Evolutionary conservation across 1,139 yeast genomes (phyloP).

Genomic region (Saccharomyces pastorianus): DNA sequence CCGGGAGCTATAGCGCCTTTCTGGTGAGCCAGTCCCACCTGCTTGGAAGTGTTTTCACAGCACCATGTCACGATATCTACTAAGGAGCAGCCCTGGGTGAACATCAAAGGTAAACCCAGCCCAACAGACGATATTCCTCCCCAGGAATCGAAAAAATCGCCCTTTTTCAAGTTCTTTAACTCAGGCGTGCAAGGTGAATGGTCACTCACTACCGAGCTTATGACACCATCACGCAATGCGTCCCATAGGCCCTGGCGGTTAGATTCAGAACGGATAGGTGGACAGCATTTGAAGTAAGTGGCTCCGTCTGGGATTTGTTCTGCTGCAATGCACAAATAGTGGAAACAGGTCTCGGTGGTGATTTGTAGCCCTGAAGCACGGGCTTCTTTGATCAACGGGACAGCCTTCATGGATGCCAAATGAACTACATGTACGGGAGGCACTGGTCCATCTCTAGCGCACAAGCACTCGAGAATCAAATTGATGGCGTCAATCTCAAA

Average conservation of each 20-base stretch:
- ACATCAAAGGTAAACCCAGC: slow-evolving; percentile 71
- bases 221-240: slow-evolving; percentile 55
- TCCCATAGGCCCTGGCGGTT: slow-evolving; percentile 71
- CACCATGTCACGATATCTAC: slow-evolving; percentile 72
- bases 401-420: slow-evolving; percentile 73
- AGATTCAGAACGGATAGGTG: slow-evolving; percentile 73
- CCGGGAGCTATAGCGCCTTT: slow-evolving; percentile 71
- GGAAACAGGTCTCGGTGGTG: slow-evolving; percentile 90
- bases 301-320: slow-evolving; percentile 68
- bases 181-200: slow-evolving; percentile 96
- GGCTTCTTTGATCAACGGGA: slow-evolving; percentile 65
- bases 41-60: slow-evolving; percentile 72
- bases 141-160: slow-evolving; percentile 91
- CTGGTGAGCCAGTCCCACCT: slow-evolving; percentile 63
- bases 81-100: slow-evolving; percentile 62
- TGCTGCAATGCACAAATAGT: slow-evolving; percentile 67
- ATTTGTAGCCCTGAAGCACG: slow-evolving; percentile 39
- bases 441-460: slow-evolving; percentile 15
- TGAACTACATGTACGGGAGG: slow-evolving; percentile 89
- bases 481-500: slow-evolving; percentile 80
- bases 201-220: slow-evolving; percentile 83
- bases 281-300: slow-evolving; percentile 88
- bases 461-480: slow-evolving; percentile 43
- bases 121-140: slow-evolving; percentile 97
- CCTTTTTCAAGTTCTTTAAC: slow-evolving; percentile 67